These are phyloP conservation scores for Didymellaceae sp. DNA, from an alignment of 2,329 filamentous ascomycete genomes.

Conservation along the genomic window DNA sequence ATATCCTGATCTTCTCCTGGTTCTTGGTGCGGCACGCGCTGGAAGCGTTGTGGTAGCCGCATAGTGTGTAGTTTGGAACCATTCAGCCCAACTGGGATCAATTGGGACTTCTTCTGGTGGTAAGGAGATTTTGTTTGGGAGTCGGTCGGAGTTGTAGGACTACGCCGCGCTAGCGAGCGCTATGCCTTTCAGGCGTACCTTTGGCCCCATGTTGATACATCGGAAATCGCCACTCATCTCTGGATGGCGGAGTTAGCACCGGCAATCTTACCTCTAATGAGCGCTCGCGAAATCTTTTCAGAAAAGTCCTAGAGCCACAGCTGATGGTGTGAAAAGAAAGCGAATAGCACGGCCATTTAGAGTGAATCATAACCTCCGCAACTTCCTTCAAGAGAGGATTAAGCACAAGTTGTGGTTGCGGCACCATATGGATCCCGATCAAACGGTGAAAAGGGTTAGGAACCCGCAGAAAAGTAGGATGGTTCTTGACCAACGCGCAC, in stretches of 20 bases:
- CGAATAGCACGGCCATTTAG: no score
- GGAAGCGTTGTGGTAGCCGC: constrained; percentile 14
- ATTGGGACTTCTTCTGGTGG: background rate
- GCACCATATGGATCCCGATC: no score
- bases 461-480: no score
- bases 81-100: background rate
- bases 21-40: constrained; percentile 13
- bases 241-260: background rate
- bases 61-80: background rate
- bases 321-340: no score
- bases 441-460: no score
- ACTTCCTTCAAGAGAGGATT: no score
- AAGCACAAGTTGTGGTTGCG: no score
- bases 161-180: background rate
- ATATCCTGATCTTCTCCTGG: constrained; percentile 11
- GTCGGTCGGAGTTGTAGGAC: background rate
- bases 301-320: no score
- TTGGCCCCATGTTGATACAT: constrained; percentile 1
- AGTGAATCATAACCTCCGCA: no score
- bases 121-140: background rate
- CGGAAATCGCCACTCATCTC: background rate
- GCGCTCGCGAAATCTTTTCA: no score
- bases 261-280: background rate
- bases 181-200: background rate
- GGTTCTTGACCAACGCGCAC: no score